Evolutionary conservation across 2,329 filamentous ascomycete genomes (phyloP).

Genomic region (Penicillium sp.): DNA sequence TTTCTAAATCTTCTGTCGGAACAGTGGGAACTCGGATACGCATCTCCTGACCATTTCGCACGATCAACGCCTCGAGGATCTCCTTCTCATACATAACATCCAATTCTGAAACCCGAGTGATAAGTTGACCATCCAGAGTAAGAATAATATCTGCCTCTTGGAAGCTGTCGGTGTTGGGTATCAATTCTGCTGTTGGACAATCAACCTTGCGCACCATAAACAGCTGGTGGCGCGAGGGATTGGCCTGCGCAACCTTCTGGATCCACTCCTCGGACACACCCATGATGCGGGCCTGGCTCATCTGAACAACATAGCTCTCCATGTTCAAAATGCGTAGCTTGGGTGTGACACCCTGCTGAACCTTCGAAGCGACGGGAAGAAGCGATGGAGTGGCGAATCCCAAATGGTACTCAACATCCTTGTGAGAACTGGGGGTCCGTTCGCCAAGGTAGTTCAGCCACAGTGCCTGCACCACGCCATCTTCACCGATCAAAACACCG

Average conservation of each 20-base stretch:
- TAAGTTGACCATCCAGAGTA: conserved; percentile 84
- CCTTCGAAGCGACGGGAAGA: conserved; percentile 81
- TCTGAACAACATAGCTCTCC: conserved; percentile 91
- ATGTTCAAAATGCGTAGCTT: conserved; percentile 88
- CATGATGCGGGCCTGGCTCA: conserved; percentile 97
- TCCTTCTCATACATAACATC: conserved; percentile 96
- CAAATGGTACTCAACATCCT: conserved; percentile 95
- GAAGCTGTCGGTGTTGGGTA: conserved; percentile 59
- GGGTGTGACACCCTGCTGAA: conserved; percentile 75
- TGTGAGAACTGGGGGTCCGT: conserved; percentile 71
- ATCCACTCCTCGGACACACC: conserved; percentile 97
- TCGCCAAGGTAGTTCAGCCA: conserved; percentile 98
- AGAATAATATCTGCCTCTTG: conserved; percentile 91
- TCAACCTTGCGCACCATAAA: conserved; percentile 97
- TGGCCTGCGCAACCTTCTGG: conserved; percentile 79
- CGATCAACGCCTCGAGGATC: conserved; percentile 76
- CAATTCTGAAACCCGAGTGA: conserved; percentile 88
- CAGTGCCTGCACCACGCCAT: conserved; percentile 89
- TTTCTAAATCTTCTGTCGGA: conserved; percentile 86
- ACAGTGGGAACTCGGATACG: conserved; percentile 78
- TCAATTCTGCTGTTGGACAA: conserved; percentile 53
- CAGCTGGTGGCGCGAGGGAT: conserved; percentile 89
- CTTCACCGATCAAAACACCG: conserved; percentile 83
- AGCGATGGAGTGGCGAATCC: conserved; percentile 86
- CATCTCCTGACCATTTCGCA: conserved; percentile 80